A percentile compares a stretch with the other conserved stretches of the same genome.
Evolutionary conservation across 2,329 filamentous ascomycete species (phyloP).

Genomic region (Fusarium devonianum): DNA sequence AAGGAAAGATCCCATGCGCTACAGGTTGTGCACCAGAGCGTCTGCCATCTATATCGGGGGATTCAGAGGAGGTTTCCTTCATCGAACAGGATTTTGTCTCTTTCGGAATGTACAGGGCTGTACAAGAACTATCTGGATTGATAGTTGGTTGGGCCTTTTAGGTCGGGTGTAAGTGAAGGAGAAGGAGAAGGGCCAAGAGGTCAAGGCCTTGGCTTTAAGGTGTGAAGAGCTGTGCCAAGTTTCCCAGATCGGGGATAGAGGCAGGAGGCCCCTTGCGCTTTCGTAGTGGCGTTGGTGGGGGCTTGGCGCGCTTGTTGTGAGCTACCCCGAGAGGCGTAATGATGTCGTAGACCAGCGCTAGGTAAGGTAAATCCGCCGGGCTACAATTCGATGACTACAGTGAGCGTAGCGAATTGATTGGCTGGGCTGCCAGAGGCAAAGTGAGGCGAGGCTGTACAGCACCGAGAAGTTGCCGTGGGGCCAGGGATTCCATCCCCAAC

Average conservation of each 20-base stretch:
- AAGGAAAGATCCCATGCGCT: slow-evolving; percentile 57
- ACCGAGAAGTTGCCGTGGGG: slow-evolving; percentile 9
- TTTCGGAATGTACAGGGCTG: slow-evolving; percentile 4
- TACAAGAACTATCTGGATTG: slow-evolving; percentile 12
- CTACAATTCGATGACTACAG: slow-evolving; percentile 1
- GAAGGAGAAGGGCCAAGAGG: slow-evolving; percentile 11
- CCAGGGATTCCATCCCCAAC: slow-evolving; percentile 2
- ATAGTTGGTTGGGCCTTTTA: slow-evolving; percentile 32
- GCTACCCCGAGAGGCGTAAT: slow-evolving; percentile 4
- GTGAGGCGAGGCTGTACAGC: slow-evolving; percentile 35
- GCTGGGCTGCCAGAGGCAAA: slow-evolving; percentile 24
- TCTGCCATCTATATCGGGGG: slow-evolving; percentile 63
- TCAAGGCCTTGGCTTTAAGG: slow-evolving; percentile 38
- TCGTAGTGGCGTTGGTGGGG: slow-evolving; percentile 29
- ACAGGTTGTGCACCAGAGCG: slow-evolving; percentile 62
- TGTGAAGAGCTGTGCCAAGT: slow-evolving; percentile 3
- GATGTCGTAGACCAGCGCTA: slow-evolving; percentile 8
- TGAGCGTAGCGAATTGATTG: slow-evolving; percentile 17
- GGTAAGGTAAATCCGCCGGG: slow-evolving; percentile 2
- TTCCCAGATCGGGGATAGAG: slow-evolving; percentile 17
- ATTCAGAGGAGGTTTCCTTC: slow-evolving; percentile 65
- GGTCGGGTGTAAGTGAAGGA: slow-evolving; percentile 18
- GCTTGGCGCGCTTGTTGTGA: neutral
- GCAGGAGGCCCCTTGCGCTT: slow-evolving; percentile 23
- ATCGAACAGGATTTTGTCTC: slow-evolving; percentile 58